Evolutionary conservation across 306 rosid genomes (phyloP).

Genomic region (Chamaecrista fasciculata): DNA sequence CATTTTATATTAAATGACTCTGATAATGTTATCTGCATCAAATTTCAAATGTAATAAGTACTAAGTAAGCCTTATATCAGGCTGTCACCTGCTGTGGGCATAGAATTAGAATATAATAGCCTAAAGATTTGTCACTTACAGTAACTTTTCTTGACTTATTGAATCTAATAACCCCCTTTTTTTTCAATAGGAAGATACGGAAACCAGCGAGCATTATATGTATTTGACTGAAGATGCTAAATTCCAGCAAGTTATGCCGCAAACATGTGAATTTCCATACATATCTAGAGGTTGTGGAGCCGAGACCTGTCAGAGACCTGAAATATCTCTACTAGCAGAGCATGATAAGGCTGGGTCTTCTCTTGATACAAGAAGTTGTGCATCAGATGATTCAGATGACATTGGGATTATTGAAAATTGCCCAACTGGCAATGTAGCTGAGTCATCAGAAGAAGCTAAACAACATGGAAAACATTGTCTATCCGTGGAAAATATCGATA

Average conservation of each 20-base stretch:
- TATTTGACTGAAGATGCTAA: slow-evolving; percentile 50
- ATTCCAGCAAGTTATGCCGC: slow-evolving; percentile 55
- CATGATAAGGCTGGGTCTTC: slow-evolving; percentile 36
- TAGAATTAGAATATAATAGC: neutral
- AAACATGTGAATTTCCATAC: slow-evolving; percentile 47
- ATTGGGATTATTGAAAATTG: slow-evolving; percentile 42
- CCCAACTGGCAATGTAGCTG: slow-evolving; percentile 36
- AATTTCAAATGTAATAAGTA: neutral
- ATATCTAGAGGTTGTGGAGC: slow-evolving; percentile 42
- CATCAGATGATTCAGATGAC: slow-evolving; percentile 49
- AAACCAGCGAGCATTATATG: slow-evolving; percentile 57
- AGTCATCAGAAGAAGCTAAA: slow-evolving; percentile 40
- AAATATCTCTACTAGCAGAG: slow-evolving; percentile 38
- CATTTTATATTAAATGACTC: too few species aligned
- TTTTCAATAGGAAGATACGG: slow-evolving; percentile 61
- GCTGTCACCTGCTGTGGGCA: neutral
- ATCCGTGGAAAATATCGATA: slow-evolving; percentile 24
- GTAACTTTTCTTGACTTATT: neutral
- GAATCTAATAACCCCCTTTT: slow-evolving; percentile 16
- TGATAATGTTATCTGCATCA: neutral
- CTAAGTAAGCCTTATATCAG: neutral
- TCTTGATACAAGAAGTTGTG: slow-evolving; percentile 28
- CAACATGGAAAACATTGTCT: slow-evolving; percentile 25
- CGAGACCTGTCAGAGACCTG: slow-evolving; percentile 37
- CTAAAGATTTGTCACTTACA: slow-evolving; percentile 19